Evolutionary conservation across 2,329 filamentous ascomycete genomes (phyloP), one percentile per base, ranked within the genome.

Genomic region (Fulvia fulva): DNA sequence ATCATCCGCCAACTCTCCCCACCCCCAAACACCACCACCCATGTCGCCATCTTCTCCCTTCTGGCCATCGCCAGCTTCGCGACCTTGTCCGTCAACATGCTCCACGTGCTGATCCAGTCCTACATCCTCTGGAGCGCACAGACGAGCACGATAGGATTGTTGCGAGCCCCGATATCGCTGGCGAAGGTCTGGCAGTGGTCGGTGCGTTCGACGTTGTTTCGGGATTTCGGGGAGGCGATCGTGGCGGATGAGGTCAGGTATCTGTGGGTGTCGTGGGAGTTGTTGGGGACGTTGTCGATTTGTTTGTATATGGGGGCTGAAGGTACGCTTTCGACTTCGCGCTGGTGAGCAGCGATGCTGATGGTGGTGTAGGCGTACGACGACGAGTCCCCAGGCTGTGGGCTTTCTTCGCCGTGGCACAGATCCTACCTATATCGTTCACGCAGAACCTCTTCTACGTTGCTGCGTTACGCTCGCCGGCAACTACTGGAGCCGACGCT

Each of bases 371-470:
- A 70, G 68, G 70, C 19, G 57, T 59, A 16, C 60, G 59, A n/a
- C 56, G 57, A n/a, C 54, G 53, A 4, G 57, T 73, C 0, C 70
- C 70, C 5, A 53, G 64, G 5, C 62, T 72, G 4, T 71, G 68
- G 68, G 65, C 68, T 0, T 73, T 71, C 56, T 70, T 73, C 50
- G 63, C 57, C n/a, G 58, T 74, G 6, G 61, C 60, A n/a, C 70
- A 73, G 57, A 73, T 73, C 26, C 55, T 74, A 21, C 71, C 70
- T 1, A 67, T 71, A 9, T 71, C 70, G 1, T 74, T 73, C 54
- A 60, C 67, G 3, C 69, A 69, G 54, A 71, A 71, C 28, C 58
- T 74, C 9, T 70, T 73, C 58, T 71, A 69, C 51, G 44, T 73
- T n/a, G 67, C 68, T 9, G 47, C 71, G 12, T 56, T 71, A 21